Evolutionary conservation across 805 yeast species (phyloP), one percentile per base, ranked within the genome.

Genomic region (Candida insectorum): DNA sequence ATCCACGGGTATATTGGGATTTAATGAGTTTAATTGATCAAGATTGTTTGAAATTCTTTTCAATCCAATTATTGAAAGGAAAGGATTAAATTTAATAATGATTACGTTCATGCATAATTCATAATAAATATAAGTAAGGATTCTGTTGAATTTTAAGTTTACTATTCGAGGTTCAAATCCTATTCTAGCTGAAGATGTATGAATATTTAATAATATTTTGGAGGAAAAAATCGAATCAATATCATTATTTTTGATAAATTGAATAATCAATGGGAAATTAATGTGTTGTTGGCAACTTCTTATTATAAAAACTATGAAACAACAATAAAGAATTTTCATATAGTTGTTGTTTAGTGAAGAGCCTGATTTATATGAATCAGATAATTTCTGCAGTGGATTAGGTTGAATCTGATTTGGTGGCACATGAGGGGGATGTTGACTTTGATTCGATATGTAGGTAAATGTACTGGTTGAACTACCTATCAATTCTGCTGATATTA

Each of bases 401-500:
- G 6, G n/a, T 10, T 10, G 22, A 10, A 20, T 7, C 12, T 23
- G 26, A n/a, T 23, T 23, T 23, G 9, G 26, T 23, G 7, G n/a
- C n/a, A n/a, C n/a, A n/a, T n/a, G n/a, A n/a, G n/a, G n/a, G n/a
- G n/a, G n/a, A n/a, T n/a, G n/a, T n/a, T n/a, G n/a, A n/a, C n/a
- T 23, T 13, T 16, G 23, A 11, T n/a, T 28, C 23, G 26, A 10
- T 6, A 24, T 24, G 12, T 10, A 13, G 5, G 20, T 17, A 13
- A 14, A 6, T 18, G 12, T 17, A 18, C 7, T 26, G 4, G 26
- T 25, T 6, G 36, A 19, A 9, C 25, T 20, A 16, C 64, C 64
- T 12, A 59, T 52, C 31, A 58, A 46, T 25, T 56, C 55, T 13
- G 55, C 43, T 3, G 65, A 54, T 10, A 59, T 39, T 12, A 59